Percentiles rank a stretch among this genome's conserved stretches.
Evolutionary conservation across 805 yeast species (phyloP).

Genomic region (Teunomyces stri): DNA sequence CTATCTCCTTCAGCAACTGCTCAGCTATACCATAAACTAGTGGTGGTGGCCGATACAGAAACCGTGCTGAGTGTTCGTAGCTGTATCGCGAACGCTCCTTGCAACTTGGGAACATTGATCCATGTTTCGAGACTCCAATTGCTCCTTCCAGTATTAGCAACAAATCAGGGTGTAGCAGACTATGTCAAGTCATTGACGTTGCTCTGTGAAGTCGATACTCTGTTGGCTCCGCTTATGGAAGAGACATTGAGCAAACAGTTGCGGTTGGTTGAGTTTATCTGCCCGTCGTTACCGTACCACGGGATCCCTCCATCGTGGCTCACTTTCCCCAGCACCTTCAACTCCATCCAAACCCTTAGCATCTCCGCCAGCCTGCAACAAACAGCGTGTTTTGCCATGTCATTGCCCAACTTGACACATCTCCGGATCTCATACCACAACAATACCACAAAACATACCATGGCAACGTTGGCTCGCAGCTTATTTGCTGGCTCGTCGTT

Average conservation of each 20-base stretch:
- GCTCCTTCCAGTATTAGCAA: conserved; percentile 12
- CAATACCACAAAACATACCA: not conserved
- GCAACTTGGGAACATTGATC: conserved; percentile 19
- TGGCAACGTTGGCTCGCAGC: conserved; percentile 8
- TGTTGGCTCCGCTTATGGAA: not conserved
- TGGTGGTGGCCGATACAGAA: conserved; percentile 14
- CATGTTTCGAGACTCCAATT: conserved; percentile 8
- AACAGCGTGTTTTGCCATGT: not conserved
- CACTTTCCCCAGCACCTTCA: not conserved
- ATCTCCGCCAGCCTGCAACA: conserved; percentile 1
- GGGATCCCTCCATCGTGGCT: not conserved
- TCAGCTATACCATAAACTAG: conserved; percentile 20
- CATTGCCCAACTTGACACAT: conserved; percentile 11
- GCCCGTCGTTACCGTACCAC: conserved; percentile 3
- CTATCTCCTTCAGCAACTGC: conserved; percentile 26
- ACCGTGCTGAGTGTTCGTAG: conserved; percentile 4
- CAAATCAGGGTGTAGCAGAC: conserved; percentile 11
- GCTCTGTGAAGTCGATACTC: conserved; percentile 5
- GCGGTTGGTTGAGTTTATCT: conserved; percentile 1
- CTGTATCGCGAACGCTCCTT: conserved; percentile 10
- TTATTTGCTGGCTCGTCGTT: conserved; percentile 5
- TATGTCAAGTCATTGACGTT: conserved; percentile 10
- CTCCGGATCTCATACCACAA: conserved; percentile 13
- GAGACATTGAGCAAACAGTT: not conserved
- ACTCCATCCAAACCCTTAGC: conserved; percentile 1